phyloP scores from a whole-genome alignment of 345 rosid genomes.

The Eucalyptus sp. region DNA sequence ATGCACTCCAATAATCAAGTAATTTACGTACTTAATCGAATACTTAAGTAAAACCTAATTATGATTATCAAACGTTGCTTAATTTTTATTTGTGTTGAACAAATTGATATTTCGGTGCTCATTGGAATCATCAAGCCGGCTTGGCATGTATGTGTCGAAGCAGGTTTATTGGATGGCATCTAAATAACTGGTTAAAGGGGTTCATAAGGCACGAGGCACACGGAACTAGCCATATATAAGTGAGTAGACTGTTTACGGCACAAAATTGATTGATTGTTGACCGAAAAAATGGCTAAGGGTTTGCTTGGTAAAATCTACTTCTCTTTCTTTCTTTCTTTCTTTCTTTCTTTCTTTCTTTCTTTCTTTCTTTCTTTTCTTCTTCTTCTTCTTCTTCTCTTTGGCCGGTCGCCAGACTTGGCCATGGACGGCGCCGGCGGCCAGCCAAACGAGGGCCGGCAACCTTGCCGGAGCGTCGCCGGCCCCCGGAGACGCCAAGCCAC shows the following conservation, averaged over 20 bases:
- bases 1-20: neutral
- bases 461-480: too few relatives aligned
- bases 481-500: too few relatives aligned
- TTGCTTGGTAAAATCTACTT: too few relatives aligned
- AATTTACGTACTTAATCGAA: neutral
- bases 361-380: too few relatives aligned
- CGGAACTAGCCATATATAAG: neutral
- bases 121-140: neutral
- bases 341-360: too few relatives aligned
- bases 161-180: neutral
- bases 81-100: neutral
- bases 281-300: too few relatives aligned
- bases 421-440: rapidly evolving
- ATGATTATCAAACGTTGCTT: neutral
- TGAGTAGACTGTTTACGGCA: neutral
- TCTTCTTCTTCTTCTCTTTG: too few relatives aligned
- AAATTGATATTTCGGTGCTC: neutral
- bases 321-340: too few relatives aligned
- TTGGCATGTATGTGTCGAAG: neutral
- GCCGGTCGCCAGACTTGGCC: too few relatives aligned
- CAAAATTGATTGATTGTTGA: too few relatives aligned
- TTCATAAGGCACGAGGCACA: neutral
- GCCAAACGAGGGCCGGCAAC: rapidly evolving
- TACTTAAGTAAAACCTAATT: neutral
- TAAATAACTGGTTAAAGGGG: neutral